These are phyloP conservation scores for Thielaviopsis punctulata DNA, from an alignment of 2,329 filamentous ascomycete genomes.

Conservation along the genomic window DNA sequence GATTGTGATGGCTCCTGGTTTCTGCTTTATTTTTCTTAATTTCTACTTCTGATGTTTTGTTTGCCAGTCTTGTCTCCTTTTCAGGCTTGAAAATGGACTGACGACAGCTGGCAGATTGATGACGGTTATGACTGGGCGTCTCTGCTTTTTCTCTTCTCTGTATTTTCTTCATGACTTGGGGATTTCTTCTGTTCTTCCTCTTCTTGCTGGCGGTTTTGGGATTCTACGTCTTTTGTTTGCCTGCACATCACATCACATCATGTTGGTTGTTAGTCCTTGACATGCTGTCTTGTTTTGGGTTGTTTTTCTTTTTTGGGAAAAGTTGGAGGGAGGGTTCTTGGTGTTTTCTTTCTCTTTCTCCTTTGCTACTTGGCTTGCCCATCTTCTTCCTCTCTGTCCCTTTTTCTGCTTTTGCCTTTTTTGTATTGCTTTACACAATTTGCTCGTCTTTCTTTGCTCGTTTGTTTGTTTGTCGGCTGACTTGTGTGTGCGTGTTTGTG, in stretches of 20 bases:
- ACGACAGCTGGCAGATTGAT: neutral
- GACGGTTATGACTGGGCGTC: neutral
- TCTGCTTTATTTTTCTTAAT: neutral
- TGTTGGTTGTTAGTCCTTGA: neutral
- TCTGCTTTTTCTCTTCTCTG: neutral
- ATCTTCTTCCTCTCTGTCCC: neutral
- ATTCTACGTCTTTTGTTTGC: neutral
- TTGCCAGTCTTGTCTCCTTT: neutral
- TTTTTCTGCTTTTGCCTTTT: neutral
- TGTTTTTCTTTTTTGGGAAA: neutral
- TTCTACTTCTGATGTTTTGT: too few species aligned
- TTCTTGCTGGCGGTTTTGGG: neutral
- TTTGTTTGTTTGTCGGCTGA: neutral
- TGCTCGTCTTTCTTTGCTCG: neutral
- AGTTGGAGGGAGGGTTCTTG: neutral
- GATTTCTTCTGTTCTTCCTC: neutral
- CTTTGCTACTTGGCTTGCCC: too few species aligned
- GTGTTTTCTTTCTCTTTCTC: neutral
- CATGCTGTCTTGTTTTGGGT: neutral
- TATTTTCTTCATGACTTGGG: too few species aligned
- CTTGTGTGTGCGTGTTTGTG: neutral
- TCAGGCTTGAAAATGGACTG: neutral
- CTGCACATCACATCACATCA: neutral
- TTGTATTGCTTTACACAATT: neutral
- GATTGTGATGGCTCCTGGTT: neutral